A percentile compares a stretch with the other conserved stretches of the same genome.
These are phyloP conservation scores for Chaetoscypha palmicola DNA, from an alignment of 2,329 filamentous ascomycete species.

Conservation along the genomic window DNA sequence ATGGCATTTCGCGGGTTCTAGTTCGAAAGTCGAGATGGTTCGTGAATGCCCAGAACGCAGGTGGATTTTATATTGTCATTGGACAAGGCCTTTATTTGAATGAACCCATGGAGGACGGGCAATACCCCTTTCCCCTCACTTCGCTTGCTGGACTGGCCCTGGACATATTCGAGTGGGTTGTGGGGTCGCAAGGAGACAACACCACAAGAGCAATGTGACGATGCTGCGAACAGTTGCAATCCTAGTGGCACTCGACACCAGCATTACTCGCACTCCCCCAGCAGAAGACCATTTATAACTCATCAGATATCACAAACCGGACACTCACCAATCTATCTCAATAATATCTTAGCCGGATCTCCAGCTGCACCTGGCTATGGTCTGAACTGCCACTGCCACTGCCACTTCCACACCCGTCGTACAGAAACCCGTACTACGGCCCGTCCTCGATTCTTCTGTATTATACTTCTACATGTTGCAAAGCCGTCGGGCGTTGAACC, in stretches of 20 bases:
- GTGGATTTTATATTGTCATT: no score
- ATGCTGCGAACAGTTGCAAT: slow-evolving; percentile 1
- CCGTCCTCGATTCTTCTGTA: no score
- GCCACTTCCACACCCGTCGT: not conserved
- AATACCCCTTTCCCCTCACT: no score
- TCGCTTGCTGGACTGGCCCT: no score
- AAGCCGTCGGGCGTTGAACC: not conserved
- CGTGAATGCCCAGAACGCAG: no score
- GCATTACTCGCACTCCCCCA: no score
- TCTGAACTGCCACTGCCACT: not conserved
- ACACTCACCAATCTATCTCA: not conserved
- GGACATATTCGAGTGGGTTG: not conserved
- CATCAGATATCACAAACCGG: slow-evolving; percentile 12
- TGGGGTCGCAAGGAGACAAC: slow-evolving; percentile 7
- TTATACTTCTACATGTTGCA: no score
- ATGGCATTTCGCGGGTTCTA: no score
- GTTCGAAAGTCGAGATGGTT: slow-evolving; percentile 1
- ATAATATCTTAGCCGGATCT: slow-evolving; percentile 6
- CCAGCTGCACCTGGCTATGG: not conserved
- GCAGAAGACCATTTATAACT: not conserved
- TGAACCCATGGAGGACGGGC: no score
- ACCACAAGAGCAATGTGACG: slow-evolving; percentile 11
- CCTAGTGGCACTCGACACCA: slow-evolving; percentile 2
- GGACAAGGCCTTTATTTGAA: no score
- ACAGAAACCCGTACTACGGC: not conserved